Conservation (phyloP, 768 basidiomycete species). For the Postia placenta region DNA sequence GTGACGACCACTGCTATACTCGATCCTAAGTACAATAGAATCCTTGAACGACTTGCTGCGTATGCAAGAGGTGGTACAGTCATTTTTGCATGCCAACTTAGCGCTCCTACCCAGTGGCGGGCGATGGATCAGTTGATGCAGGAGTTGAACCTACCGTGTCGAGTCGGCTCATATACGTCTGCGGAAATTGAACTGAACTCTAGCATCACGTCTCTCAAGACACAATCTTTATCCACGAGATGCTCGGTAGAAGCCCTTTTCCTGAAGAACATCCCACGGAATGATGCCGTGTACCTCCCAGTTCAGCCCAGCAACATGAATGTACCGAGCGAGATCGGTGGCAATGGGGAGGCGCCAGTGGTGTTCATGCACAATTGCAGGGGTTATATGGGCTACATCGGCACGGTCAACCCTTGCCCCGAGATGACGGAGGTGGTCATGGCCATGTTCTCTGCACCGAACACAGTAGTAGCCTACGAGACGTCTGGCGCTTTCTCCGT, state of each 20-base stretch:
- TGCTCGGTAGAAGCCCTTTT: slow-evolving; percentile 27
- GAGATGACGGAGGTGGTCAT: background rate
- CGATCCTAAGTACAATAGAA: slow-evolving; percentile 8
- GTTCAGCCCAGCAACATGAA: too few relatives aligned
- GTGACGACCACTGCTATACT: slow-evolving; percentile 30
- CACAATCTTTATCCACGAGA: background rate
- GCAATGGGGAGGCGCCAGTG: slow-evolving; percentile 20
- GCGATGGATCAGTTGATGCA: slow-evolving; percentile 23
- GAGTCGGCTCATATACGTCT: slow-evolving; percentile 30
- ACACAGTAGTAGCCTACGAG: too few relatives aligned
- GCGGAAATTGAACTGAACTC: slow-evolving; percentile 28
- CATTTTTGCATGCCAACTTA: slow-evolving; percentile 31
- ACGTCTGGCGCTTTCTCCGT: too few relatives aligned
- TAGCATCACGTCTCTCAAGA: background rate
- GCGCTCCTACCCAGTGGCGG: slow-evolving; percentile 19
- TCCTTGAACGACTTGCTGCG: slow-evolving; percentile 25
- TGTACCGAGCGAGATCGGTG: slow-evolving; percentile 1
- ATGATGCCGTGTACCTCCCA: slow-evolving; percentile 27
- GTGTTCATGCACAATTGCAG: slow-evolving; percentile 5
- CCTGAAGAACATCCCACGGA: slow-evolving; percentile 24
- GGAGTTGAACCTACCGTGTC: slow-evolving; percentile 31
- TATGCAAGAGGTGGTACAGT: slow-evolving; percentile 31
- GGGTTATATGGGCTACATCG: slow-evolving; percentile 34
- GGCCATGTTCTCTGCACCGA: background rate
- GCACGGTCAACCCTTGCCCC: slow-evolving; percentile 27